Base-by-base conservation (phyloP, 2,329 filamentous ascomycete genomes). In the Aulographum hederae region DNA sequence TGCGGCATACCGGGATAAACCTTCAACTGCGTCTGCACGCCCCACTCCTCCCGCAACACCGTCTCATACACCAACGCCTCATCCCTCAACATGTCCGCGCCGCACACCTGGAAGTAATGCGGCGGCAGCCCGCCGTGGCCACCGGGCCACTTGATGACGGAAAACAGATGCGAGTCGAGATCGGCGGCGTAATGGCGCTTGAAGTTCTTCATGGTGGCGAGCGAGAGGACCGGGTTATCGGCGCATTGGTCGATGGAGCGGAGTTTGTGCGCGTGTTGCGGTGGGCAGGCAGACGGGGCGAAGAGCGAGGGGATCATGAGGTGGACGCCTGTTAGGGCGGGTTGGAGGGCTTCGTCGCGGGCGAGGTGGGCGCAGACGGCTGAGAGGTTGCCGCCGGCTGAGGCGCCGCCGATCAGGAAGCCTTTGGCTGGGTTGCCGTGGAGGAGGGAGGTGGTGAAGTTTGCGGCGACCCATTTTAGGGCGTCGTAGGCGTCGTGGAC, bases 381-480 rank as follows among this genome's bases (percentile, higher is more conserved):
- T 0, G 60, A 52, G 34, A 67, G 55, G 40, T 65, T 66, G n/a
- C 58, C 64, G 3, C 63, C 63, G 0, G 62, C 62, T 2, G 58
- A 63, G 4, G 55, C 60, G 13, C 64, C 64, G 6, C 61, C 60
- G 0, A 67, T 42, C n/a, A 66, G 50, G 37, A 67, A 60, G 6
- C 61, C 62, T 32, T 50, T 51, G 4, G 43, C 36, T 2, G 62
- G 52, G 30, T 63, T 50, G 2, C 55, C 56, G 6, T 48, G 41
- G 28, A 4, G n/a, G n/a, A 65, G 43, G 0, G 21, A 29, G 1
- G 33, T 12, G 32, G 40, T 49, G 37, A 45, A 45, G 17, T 36
- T 39, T 13, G 42, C 43, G 26, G 32, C 34, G n/a, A 54, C 52
- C 59, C 60, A 63, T 37, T 50, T 44, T 0, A 59, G 45, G 1